phyloP scores from a whole-genome alignment of 352 stramenopile genomes.

The Pythium rhizo-oryzae region DNA sequence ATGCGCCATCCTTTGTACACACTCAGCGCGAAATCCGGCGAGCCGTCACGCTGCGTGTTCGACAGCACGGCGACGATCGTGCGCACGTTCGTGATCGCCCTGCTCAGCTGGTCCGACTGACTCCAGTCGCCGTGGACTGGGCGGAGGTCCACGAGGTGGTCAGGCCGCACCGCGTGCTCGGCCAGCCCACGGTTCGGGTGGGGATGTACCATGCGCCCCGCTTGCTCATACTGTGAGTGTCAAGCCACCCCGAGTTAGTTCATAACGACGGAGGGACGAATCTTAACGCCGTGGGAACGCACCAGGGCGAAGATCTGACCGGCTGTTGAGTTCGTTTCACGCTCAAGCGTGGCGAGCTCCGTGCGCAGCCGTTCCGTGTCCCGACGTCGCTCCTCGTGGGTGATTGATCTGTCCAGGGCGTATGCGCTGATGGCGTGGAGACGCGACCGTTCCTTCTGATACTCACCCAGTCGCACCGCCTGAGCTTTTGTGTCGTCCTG shows the following conservation, averaged over 20 bases:
- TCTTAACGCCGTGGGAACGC: background rate
- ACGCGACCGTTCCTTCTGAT: background rate
- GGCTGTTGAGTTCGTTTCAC: constrained; percentile 7
- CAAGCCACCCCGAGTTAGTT: no score
- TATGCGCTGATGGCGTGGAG: constrained; percentile 7
- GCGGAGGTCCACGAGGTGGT: background rate
- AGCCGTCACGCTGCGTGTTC: background rate
- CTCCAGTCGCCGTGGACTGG: background rate
- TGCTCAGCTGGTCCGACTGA: constrained; percentile 7
- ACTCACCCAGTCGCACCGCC: background rate
- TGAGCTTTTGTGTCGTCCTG: constrained; percentile 18
- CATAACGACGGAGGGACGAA: no score
- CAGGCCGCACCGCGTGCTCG: background rate
- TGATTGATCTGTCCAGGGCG: background rate
- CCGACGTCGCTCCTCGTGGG: background rate
- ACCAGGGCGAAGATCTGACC: constrained; percentile 13
- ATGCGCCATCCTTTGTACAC: constrained; percentile 24
- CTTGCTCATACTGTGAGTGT: constrained; percentile 8
- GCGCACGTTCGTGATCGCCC: constrained; percentile 19
- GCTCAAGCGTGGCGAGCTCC: constrained; percentile 10
- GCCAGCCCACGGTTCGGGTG: background rate
- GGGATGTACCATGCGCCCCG: constrained; percentile 5
- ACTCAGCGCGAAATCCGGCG: background rate
- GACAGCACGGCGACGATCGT: background rate
- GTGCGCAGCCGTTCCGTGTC: background rate